Evolutionary conservation across 2,329 filamentous ascomycete species (phyloP), one percentile per base, ranked within the genome.

Genomic region (Xylariaceae sp.): DNA sequence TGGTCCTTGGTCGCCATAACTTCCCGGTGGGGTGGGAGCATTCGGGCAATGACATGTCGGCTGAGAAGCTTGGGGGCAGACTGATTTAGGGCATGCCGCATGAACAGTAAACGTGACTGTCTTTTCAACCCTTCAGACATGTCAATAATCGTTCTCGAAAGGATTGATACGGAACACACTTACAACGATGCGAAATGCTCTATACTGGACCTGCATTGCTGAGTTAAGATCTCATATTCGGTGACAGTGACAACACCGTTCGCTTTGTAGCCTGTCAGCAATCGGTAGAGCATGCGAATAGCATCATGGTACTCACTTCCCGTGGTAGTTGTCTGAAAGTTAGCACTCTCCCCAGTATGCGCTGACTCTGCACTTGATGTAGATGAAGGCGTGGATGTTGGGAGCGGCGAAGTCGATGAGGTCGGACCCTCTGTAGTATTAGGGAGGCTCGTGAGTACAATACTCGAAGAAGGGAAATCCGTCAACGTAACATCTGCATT

Each of bases 1-100:
- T n/a, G 73, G 73, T 3, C 72, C 71, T 47, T 60, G 64, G 18
- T 58, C 57, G 5, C 62, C 53, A n/a, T 56, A 61, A 11, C 64
- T 61, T 15, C 47, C 63, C 11, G 62, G 55, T 34, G 61, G 45
- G n/a, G 63, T 59, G 45, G 64, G 30, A 9, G 55, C 18, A 53
- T 55, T 60, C 18, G 64, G 63, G 44, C 64, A 66, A 53, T 68
- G 58, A 11, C 67, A 69, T 18, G 63, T 66, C 17, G 61, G 17
- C 13, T 58, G 60, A 44, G 61, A 41, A 4, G 44, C 11, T 55
- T 58, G 35, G 23, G 65, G 5, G 51, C 66, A 67, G 13, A 51
- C 3, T 10, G 35, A 48, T 11, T 53, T 49, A 34, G 67, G 53
- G 5, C 67, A 70, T 51, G 67, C 56, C n/a, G 60, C 48, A 9